Evolutionary conservation across 2,329 filamentous ascomycete genomes (phyloP).

Genomic region (Penicillium sp.): DNA sequence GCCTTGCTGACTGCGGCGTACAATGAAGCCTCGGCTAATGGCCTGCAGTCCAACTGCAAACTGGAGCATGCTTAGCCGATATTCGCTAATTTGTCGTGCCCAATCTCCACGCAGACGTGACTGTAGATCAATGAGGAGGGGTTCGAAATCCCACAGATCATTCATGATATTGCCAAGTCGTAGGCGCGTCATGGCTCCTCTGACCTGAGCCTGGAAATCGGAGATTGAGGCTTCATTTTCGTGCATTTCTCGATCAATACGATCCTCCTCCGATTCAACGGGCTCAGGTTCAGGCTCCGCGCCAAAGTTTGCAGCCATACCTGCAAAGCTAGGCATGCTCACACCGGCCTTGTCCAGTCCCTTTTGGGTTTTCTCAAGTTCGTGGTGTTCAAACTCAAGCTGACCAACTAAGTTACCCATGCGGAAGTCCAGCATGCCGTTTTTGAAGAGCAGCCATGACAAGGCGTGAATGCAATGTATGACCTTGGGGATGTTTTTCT

Average conservation of each 20-base stretch:
- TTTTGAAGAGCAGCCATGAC: constrained; percentile 92
- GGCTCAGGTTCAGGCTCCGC: constrained; percentile 66
- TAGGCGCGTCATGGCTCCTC: constrained; percentile 70
- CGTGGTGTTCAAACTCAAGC: constrained; percentile 93
- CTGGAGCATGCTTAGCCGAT: constrained; percentile 69
- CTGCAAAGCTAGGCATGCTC: constrained; percentile 94
- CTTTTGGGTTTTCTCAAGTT: constrained; percentile 92
- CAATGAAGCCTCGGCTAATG: constrained; percentile 64
- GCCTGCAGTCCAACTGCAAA: constrained; percentile 78
- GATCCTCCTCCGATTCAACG: constrained; percentile 79
- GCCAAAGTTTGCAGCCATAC: constrained; percentile 92
- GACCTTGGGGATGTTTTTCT: constrained; percentile 98
- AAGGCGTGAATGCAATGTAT: constrained; percentile 97
- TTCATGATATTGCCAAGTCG: constrained; percentile 77
- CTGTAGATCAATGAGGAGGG: constrained; percentile 70
- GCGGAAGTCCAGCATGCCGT: constrained; percentile 87
- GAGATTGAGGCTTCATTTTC: constrained; percentile 64
- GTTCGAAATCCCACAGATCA: constrained; percentile 75
- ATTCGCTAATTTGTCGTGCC: constrained; percentile 70
- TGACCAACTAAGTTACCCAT: constrained; percentile 96
- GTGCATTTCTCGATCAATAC: constrained; percentile 68
- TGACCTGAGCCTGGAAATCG: constrained; percentile 78
- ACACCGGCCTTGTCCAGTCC: constrained; percentile 90
- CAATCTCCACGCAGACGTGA: constrained; percentile 80
- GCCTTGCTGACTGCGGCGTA: constrained; percentile 54